Percentiles rank a stretch among this genome's conserved stretches.
Conservation (phyloP, 2,329 filamentous ascomycete species). For the Cadophora sp. region DNA sequence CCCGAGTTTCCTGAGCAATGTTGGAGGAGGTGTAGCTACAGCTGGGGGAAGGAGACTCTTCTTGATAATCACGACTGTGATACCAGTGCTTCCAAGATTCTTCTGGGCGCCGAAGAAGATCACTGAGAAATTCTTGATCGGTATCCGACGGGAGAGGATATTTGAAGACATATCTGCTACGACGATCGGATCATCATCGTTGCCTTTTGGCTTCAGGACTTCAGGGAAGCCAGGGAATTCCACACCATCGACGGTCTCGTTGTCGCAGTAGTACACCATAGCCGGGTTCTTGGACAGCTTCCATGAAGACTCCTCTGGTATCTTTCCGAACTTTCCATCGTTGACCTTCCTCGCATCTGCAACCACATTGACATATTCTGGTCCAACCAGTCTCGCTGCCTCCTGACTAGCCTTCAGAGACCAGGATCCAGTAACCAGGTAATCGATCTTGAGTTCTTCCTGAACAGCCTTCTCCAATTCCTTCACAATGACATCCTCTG, state of each 20-base stretch:
- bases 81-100: constrained; percentile 85
- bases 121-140: constrained; percentile 78
- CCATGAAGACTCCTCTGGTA: constrained; percentile 81
- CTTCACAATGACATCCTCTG: constrained; percentile 62
- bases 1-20: constrained; percentile 74
- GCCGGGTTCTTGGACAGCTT: constrained; percentile 72
- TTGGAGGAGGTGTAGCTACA: constrained; percentile 68
- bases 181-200: constrained; percentile 74
- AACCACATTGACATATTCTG: constrained; percentile 81
- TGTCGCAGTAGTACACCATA: constrained; percentile 86
- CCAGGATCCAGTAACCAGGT: constrained; percentile 88
- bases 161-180: constrained; percentile 95
- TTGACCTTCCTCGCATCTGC: constrained; percentile 70
- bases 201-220: constrained; percentile 60
- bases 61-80: constrained; percentile 85
- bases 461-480: constrained; percentile 68
- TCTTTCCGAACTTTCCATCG: constrained; percentile 83
- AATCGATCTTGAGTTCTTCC: constrained; percentile 81
- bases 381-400: constrained; percentile 76
- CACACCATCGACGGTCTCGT: constrained; percentile 93
- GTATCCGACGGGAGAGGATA: constrained; percentile 81
- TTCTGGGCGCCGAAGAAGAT: constrained; percentile 97
- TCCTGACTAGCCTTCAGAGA: constrained; percentile 89
- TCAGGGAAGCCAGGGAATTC: constrained; percentile 82
- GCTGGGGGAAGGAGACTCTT: constrained; percentile 78